Percentiles rank a stretch among this genome's conserved stretches.
phyloP scores from a whole-genome alignment of 495 filamentous ascomycete species.

The Penicillium diatomitis region DNA sequence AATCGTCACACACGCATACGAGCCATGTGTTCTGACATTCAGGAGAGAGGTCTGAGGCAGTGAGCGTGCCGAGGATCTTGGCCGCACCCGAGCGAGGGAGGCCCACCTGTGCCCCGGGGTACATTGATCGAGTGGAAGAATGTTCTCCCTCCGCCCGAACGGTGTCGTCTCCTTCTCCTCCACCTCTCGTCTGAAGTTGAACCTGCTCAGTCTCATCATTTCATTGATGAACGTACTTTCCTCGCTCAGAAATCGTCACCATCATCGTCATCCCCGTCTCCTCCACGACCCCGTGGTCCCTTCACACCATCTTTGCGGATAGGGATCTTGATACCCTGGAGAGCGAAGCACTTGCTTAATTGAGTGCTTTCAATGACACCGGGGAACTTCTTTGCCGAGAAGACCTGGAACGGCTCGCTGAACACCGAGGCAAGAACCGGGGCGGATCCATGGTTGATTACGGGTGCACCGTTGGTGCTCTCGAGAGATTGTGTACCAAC shows the following conservation, averaged over 20 bases:
- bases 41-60: too few species aligned
- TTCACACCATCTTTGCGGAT: constrained; percentile 79
- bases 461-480: constrained; percentile 26
- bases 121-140: too few species aligned
- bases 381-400: constrained; percentile 94
- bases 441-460: constrained; percentile 69
- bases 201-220: background rate
- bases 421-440: constrained; percentile 84
- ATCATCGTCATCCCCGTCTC: constrained; percentile 53
- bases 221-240: background rate
- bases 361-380: constrained; percentile 90
- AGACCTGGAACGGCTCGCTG: constrained; percentile 87
- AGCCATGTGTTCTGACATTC: too few species aligned
- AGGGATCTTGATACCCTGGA: constrained; percentile 94
- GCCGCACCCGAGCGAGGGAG: too few species aligned
- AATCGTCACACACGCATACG: background rate
- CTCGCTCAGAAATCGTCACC: constrained; percentile 8
- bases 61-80: too few species aligned
- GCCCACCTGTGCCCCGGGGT: too few species aligned
- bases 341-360: constrained; percentile 90
- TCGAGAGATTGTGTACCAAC: constrained; percentile 47
- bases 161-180: too few species aligned
- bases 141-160: too few species aligned
- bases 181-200: too few species aligned
- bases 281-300: constrained; percentile 47